Conservation (phyloP, 1,139 yeast genomes). For the Kodamaea suecica region DNA sequence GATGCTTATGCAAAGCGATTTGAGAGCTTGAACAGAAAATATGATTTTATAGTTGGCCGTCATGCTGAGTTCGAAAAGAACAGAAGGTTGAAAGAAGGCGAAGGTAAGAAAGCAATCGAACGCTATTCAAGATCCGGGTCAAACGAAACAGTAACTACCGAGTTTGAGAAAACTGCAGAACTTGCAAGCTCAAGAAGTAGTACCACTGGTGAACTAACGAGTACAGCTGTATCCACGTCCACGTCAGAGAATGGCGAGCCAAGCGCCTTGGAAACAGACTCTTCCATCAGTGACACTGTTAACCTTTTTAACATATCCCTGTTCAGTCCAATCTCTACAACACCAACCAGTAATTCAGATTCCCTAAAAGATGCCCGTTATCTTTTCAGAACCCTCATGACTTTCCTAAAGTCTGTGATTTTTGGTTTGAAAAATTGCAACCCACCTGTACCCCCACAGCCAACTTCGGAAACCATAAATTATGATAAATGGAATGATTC, state of each 20-base stretch:
- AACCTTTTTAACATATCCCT: slow-evolving; percentile 39
- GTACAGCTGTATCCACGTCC: background rate
- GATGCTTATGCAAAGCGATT: slow-evolving; percentile 88
- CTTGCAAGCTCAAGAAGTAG: background rate
- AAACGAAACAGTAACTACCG: slow-evolving; percentile 9
- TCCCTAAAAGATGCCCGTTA: slow-evolving; percentile 86
- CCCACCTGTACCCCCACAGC: slow-evolving; percentile 71
- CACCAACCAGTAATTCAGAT: slow-evolving; percentile 47
- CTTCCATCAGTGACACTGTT: slow-evolving; percentile 16
- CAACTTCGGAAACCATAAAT: slow-evolving; percentile 53
- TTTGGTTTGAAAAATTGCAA: slow-evolving; percentile 88
- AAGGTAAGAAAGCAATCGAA: slow-evolving; percentile 40
- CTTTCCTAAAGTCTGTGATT: slow-evolving; percentile 85
- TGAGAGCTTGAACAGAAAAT: slow-evolving; percentile 68
- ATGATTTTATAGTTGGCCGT: slow-evolving; percentile 61
- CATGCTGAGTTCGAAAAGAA: slow-evolving; percentile 54
- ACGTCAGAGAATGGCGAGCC: background rate
- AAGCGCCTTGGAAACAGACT: slow-evolving; percentile 2
- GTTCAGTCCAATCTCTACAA: slow-evolving; percentile 37
- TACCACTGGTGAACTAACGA: background rate
- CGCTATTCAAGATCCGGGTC: slow-evolving; percentile 30
- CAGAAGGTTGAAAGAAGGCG: slow-evolving; percentile 40
- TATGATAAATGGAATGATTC: slow-evolving; percentile 76
- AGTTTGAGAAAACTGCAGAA: slow-evolving; percentile 5
- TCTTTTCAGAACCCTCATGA: slow-evolving; percentile 82